These are phyloP conservation scores for Euryodendron excelsum DNA, from an alignment of 148 eudicot genomes.

Conservation along the genomic window DNA sequence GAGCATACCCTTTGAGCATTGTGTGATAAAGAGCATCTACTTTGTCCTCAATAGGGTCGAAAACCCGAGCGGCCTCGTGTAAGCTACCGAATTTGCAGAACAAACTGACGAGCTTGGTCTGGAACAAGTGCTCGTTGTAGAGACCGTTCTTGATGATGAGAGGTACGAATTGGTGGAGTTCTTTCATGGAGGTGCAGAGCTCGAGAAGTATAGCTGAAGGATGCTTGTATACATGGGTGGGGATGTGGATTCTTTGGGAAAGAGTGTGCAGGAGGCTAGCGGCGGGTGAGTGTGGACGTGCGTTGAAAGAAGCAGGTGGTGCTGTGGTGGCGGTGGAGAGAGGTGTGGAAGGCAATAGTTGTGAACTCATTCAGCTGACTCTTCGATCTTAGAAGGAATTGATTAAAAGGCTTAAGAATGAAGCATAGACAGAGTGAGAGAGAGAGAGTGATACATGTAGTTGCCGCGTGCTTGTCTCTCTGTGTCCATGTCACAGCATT, in stretches of 20 bases:
- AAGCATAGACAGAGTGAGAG: too few relatives aligned
- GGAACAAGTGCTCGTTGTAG: conserved; percentile 59
- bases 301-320: conserved; percentile 6
- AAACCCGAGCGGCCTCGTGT: conserved; percentile 60
- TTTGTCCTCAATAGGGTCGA: conserved; percentile 46
- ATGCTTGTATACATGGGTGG: conserved; percentile 64
- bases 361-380: conserved; percentile 8
- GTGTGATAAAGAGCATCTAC: conserved; percentile 55
- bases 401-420: too few relatives aligned
- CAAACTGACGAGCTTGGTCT: conserved; percentile 67
- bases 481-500: too few relatives aligned
- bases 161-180: conserved; percentile 63
- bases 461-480: too few relatives aligned
- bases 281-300: conserved; percentile 11
- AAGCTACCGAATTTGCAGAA: conserved; percentile 57
- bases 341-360: conserved; percentile 5
- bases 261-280: too few relatives aligned
- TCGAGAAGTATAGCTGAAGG: conserved; percentile 74
- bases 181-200: conserved; percentile 51
- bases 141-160: conserved; percentile 55
- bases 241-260: conserved; percentile 54
- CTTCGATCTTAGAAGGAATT: too few relatives aligned
- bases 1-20: conserved; percentile 52
- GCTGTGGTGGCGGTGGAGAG: conserved; percentile 1
- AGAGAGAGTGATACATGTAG: too few relatives aligned